Conservation (phyloP, 2,329 filamentous ascomycete genomes). For the Fusarium coffeatum region DNA sequence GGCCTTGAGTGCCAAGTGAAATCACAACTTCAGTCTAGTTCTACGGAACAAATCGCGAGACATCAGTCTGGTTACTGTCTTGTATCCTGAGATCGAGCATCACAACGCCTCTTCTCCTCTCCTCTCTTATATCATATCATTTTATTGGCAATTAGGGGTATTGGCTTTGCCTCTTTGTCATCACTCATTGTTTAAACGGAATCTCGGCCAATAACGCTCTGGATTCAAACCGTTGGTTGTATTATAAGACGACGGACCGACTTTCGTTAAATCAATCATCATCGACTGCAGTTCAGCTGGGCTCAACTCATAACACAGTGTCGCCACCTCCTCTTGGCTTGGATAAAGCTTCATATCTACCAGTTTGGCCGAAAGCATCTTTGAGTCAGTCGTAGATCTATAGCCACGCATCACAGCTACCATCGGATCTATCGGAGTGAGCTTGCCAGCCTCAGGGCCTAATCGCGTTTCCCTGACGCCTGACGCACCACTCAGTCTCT, state of each 20-base stretch:
- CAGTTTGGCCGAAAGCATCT: background rate
- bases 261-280: conserved; percentile 8
- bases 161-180: conserved; percentile 12
- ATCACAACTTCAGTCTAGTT: conserved; percentile 6
- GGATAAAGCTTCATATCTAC: background rate
- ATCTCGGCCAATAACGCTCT: conserved; percentile 10
- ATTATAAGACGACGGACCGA: conserved; percentile 6
- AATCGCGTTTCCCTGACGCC: conserved; percentile 4
- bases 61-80: conserved; percentile 44
- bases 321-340: conserved; percentile 12
- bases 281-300: conserved; percentile 9
- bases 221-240: conserved; percentile 14
- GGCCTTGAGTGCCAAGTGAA: conserved; percentile 11
- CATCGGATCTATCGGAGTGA: conserved; percentile 35
- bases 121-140: background rate
- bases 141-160: background rate
- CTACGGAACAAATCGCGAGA: conserved; percentile 12
- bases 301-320: conserved; percentile 12
- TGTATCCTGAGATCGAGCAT: conserved; percentile 22
- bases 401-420: conserved; percentile 20
- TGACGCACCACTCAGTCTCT: conserved; percentile 3
- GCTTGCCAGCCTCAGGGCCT: conserved; percentile 5
- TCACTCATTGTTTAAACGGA: background rate
- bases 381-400: conserved; percentile 1
- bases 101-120: conserved; percentile 18